Percentiles rank a stretch among this genome's conserved stretches.
Evolutionary conservation across 371 early-diverging fungal species (phyloP).

Genomic region (Apophysomyces ossiformis): DNA sequence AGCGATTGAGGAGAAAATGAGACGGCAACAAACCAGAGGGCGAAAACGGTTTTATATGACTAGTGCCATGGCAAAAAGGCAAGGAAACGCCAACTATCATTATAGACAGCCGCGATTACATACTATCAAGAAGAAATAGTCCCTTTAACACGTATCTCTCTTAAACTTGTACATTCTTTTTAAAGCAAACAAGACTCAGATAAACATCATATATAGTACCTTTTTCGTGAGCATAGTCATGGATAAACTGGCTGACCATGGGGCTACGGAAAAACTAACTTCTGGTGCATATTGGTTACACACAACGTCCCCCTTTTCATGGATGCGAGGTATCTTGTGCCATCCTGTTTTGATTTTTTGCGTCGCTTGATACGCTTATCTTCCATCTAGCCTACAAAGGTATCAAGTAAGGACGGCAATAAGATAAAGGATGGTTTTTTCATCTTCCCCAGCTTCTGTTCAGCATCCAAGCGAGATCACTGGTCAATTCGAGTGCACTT

Average conservation of each 20-base stretch:
- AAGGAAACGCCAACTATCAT: constrained; percentile 16
- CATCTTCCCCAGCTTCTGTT: no score
- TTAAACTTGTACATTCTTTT: constrained; percentile 9
- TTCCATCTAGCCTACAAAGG: no score
- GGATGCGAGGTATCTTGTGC: no score
- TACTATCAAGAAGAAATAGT: constrained; percentile 4
- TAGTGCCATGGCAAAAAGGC: constrained; percentile 9
- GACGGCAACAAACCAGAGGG: constrained; percentile 18
- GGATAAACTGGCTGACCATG: neutral
- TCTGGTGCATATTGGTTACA: no score
- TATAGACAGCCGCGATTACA: constrained; percentile 17
- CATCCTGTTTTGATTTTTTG: no score
- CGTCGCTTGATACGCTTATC: no score
- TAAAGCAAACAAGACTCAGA: neutral
- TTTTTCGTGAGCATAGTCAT: neutral
- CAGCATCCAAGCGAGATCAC: no score
- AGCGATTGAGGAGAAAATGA: constrained; percentile 35
- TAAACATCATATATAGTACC: neutral
- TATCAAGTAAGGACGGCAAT: no score
- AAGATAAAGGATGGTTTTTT: no score
- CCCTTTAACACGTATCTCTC: constrained; percentile 10
- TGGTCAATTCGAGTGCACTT: no score
- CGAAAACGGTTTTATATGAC: constrained; percentile 7
- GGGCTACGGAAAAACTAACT: no score
- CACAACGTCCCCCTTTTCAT: no score